Evolutionary conservation across 768 basidiomycete genomes (phyloP), one percentile per base, ranked within the genome.

Genomic region (Pisolithus microcarpus): DNA sequence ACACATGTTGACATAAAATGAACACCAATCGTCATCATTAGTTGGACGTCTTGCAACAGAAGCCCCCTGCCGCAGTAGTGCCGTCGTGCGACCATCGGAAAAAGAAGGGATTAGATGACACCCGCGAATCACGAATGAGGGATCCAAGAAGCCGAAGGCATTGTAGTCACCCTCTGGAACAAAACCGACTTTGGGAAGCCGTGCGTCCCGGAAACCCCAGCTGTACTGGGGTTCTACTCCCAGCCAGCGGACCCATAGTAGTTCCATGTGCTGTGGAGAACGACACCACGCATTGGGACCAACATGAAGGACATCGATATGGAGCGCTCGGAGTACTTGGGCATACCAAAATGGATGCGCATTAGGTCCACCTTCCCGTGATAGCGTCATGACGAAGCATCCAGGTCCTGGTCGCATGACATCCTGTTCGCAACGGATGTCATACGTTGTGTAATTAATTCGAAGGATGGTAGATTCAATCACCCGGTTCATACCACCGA

Each of bases 141-240:
- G 71, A 52, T 72, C 65, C 0, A 75, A 16, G 52, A 75, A 74
- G 0, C 68, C 62, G 50, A 73, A 74, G 0, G 68, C 53, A 0
- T 34, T 34, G 31, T 15, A 13, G 10, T 31, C 31, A 11, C 31
- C 10, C 31, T 31, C 31, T 31, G 31, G 31, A 31, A 31, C 31
- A 31, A 31, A 31, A 31, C 31, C 31, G 10, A 31, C 31, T 31
- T 31, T 31, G 31, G 31, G 31, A 31, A 31, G 31, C 9, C 58
- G 5, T 63, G 59, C 8, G 26, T 11, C n/a, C 42, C n/a, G 1
- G 24, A 26, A 18, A 36, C 54, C 10, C 46, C 56, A 15, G 31
- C 43, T 46, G 37, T 21, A 34, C 31, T 46, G 7, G 19, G 52
- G 47, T 21, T 61, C 52, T 2, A 23, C 38, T 24, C 62, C 50